Conservation (phyloP, 2,329 filamentous ascomycete species). For the Monilinia polystroma region DNA sequence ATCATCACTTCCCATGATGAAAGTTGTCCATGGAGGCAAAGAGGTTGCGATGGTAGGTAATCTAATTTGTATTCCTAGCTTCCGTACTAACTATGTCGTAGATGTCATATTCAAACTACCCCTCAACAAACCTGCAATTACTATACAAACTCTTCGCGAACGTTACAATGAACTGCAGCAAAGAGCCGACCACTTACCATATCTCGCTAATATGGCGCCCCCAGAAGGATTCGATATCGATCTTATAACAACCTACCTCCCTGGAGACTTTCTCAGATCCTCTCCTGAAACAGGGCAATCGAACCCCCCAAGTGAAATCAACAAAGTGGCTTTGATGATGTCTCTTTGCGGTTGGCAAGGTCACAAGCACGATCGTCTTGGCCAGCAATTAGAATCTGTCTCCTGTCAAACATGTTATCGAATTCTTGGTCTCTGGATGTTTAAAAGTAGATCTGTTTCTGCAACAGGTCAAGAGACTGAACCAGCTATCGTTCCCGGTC, state of each 20-base stretch:
- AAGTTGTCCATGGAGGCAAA: conserved; percentile 81
- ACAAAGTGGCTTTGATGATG: conserved; percentile 64
- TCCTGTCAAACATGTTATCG: conserved; percentile 82
- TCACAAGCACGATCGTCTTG: conserved; percentile 36
- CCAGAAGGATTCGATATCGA: conserved; percentile 55
- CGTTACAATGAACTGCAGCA: conserved; percentile 64
- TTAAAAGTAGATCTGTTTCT: conserved; percentile 70
- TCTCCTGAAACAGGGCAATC: background rate
- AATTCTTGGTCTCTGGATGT: conserved; percentile 90
- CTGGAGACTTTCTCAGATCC: conserved; percentile 48
- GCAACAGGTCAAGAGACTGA: conserved; percentile 52
- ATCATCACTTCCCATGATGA: conserved; percentile 75
- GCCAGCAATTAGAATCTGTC: conserved; percentile 45
- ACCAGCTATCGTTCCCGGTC: conserved; percentile 58
- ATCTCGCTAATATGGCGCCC: conserved; percentile 57
- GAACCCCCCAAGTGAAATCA: conserved; percentile 42
- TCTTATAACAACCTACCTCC: conserved; percentile 50
- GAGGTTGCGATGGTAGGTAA: conserved; percentile 76
- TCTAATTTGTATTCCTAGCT: conserved; percentile 36
- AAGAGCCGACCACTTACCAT: conserved; percentile 57
- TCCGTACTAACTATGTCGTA: conserved; percentile 36
- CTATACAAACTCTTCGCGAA: conserved; percentile 56
- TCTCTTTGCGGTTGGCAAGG: conserved; percentile 76
- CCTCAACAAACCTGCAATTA: conserved; percentile 59
- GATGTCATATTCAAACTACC: conserved; percentile 61